Evolutionary conservation across 768 basidiomycete species (phyloP).

Genomic region (Boletales sp.): DNA sequence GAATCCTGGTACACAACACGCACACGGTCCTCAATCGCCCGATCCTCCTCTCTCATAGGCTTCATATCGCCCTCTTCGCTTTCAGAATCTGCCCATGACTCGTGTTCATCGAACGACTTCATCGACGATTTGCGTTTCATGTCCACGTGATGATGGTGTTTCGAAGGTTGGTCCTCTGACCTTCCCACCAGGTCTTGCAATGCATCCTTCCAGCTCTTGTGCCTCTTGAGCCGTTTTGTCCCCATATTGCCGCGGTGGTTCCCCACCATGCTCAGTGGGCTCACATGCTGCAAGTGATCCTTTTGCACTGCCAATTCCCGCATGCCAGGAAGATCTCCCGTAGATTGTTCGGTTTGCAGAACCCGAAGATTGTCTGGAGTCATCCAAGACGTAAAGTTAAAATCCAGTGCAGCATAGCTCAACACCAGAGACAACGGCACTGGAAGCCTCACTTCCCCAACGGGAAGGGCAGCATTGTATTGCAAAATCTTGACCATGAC

Average conservation of each 20-base stretch:
- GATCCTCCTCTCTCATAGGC: conserved; percentile 62
- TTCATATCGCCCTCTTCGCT: conserved; percentile 46
- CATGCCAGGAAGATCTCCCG: conserved; percentile 72
- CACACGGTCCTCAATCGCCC: conserved; percentile 72
- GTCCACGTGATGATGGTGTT: conserved; percentile 16
- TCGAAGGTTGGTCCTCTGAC: conserved; percentile 27
- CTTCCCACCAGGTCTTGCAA: conserved; percentile 45
- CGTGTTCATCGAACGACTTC: conserved; percentile 42
- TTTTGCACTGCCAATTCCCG: conserved; percentile 71
- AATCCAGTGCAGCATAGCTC: conserved; percentile 90
- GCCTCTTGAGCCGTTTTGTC: conserved; percentile 44
- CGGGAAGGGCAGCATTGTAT: conserved; percentile 34
- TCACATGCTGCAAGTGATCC: conserved; percentile 85
- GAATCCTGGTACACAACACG: conserved; percentile 45
- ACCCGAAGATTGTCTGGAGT: conserved; percentile 77
- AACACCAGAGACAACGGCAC: conserved; percentile 81
- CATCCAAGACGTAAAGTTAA: conserved; percentile 99
- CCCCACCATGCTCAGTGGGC: conserved; percentile 88
- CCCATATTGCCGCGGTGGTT: conserved; percentile 43
- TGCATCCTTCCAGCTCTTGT: conserved; percentile 58
- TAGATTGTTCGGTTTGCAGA: conserved; percentile 83
- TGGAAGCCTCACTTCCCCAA: conserved; percentile 46
- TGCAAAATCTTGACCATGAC: conserved; percentile 86
- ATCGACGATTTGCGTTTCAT: conserved; percentile 29
- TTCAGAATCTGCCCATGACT: conserved; percentile 51